Evolutionary conservation across 805 yeast genomes (phyloP).

Genomic region (Teunomyces kruisii): DNA sequence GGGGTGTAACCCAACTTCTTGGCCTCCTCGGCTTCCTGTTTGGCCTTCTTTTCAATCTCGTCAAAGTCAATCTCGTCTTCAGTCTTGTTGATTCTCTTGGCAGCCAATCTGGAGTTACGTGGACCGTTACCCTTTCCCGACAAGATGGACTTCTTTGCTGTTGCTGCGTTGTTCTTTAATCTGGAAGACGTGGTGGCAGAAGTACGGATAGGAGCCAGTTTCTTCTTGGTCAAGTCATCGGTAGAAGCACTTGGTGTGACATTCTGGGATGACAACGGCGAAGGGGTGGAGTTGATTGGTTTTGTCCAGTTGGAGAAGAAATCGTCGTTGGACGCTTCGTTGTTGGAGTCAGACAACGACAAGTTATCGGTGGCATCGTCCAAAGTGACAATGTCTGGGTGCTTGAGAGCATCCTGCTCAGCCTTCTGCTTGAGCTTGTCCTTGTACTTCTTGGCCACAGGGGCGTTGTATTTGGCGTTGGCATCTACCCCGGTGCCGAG

Average conservation of each 20-base stretch:
- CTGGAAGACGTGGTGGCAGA: constrained; percentile 27
- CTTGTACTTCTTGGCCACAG: constrained; percentile 77
- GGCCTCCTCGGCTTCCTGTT: constrained; percentile 74
- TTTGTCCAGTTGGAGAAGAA: constrained; percentile 92
- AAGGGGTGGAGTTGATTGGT: constrained; percentile 56
- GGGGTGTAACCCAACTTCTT: constrained; percentile 55
- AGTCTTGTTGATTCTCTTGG: constrained; percentile 50
- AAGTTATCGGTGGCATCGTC: constrained; percentile 44
- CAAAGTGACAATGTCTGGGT: constrained; percentile 73
- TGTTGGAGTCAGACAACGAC: constrained; percentile 34
- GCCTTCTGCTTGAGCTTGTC: constrained; percentile 74
- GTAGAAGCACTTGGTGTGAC: constrained; percentile 43
- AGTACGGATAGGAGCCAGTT: constrained; percentile 13
- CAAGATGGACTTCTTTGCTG: constrained; percentile 31
- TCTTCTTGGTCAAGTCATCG: constrained; percentile 27
- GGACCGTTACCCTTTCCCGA: constrained; percentile 54
- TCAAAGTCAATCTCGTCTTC: constrained; percentile 57
- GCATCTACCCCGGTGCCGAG: constrained; percentile 56
- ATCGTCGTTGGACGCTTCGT: constrained; percentile 63
- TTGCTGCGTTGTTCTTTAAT: constrained; percentile 20
- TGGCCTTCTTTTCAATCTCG: constrained; percentile 72
- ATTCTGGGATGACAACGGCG: constrained; percentile 48
- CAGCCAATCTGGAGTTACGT: constrained; percentile 56
- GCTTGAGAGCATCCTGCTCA: constrained; percentile 60
- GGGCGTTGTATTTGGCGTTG: constrained; percentile 74